Conservation (phyloP, 176 grass and related monocot genomes). For the Tillandsia leiboldiana region DNA sequence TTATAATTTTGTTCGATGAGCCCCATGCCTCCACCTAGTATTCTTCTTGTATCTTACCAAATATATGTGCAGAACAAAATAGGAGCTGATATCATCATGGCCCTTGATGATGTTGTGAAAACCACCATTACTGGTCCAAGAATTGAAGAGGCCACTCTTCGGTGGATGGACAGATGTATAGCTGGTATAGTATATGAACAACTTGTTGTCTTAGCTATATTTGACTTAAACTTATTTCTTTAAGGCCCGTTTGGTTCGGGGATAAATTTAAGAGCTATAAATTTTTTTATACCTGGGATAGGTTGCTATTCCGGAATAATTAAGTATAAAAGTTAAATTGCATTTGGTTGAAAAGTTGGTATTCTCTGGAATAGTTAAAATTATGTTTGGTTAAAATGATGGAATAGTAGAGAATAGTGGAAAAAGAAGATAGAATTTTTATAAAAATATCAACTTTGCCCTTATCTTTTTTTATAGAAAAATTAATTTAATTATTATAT, state of each 20-base stretch:
- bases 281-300: too few species aligned
- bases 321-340: too few species aligned
- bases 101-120: conserved; percentile 98
- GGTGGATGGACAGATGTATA: conserved; percentile 99
- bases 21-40: background rate
- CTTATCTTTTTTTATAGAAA: conserved; percentile 24
- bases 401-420: too few species aligned
- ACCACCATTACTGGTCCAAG: conserved; percentile 97
- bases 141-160: conserved; percentile 91
- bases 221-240: background rate
- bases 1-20: background rate
- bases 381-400: too few species aligned
- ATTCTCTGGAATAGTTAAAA: too few species aligned
- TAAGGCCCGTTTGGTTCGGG: too few species aligned
- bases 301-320: too few species aligned
- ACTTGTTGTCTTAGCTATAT: background rate
- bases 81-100: conserved; percentile 99
- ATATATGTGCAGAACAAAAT: conserved; percentile 66
- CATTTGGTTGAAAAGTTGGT: too few species aligned
- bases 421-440: too few species aligned
- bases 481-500: too few species aligned
- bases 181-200: conserved; percentile 40
- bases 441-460: too few species aligned
- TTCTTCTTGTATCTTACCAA: background rate
- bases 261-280: too few species aligned